Percentiles rank a stretch among this genome's conserved stretches.
Evolutionary conservation across 345 rosid species (phyloP).

Genomic region (Sonneratia caseolaris): DNA sequence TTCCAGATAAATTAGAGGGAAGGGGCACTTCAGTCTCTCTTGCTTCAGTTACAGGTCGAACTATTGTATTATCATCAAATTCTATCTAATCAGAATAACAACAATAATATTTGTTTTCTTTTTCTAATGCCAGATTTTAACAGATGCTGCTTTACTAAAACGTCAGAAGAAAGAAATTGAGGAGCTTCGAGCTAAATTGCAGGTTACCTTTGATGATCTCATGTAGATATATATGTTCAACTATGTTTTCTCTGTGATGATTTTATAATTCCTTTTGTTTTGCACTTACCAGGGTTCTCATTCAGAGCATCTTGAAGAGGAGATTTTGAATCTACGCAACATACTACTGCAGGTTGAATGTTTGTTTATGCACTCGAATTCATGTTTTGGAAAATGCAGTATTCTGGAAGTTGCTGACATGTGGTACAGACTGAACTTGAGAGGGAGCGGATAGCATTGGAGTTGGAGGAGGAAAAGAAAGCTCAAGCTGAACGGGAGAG

Average conservation of each 20-base stretch:
- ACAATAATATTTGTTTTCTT: not conserved
- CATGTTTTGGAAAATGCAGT: not conserved
- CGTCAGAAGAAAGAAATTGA: constrained; percentile 98
- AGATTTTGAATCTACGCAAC: constrained; percentile 82
- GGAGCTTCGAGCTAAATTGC: constrained; percentile 86
- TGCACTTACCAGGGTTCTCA: constrained; percentile 52
- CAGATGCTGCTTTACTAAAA: constrained; percentile 91
- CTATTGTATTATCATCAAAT: not conserved
- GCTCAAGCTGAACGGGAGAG: constrained; percentile 87
- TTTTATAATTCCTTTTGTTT: constrained; percentile 7
- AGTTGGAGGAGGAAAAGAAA: constrained; percentile 93
- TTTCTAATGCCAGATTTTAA: constrained; percentile 48
- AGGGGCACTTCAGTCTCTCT: not conserved
- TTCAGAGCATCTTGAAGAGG: constrained; percentile 80
- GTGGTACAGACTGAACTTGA: constrained; percentile 69
- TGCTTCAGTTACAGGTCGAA: not conserved
- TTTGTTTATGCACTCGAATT: constrained; percentile 4
- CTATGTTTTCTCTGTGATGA: constrained; percentile 1
- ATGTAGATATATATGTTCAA: not conserved
- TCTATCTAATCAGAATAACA: not conserved
- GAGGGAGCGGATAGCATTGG: constrained; percentile 85
- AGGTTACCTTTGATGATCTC: constrained; percentile 27
- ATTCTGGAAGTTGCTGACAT: constrained; percentile 9
- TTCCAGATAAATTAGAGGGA: not conserved
- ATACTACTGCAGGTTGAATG: constrained; percentile 66